These are phyloP conservation scores for Fusarium nematophilum DNA, from an alignment of 2,329 filamentous ascomycete genomes.

Conservation along the genomic window DNA sequence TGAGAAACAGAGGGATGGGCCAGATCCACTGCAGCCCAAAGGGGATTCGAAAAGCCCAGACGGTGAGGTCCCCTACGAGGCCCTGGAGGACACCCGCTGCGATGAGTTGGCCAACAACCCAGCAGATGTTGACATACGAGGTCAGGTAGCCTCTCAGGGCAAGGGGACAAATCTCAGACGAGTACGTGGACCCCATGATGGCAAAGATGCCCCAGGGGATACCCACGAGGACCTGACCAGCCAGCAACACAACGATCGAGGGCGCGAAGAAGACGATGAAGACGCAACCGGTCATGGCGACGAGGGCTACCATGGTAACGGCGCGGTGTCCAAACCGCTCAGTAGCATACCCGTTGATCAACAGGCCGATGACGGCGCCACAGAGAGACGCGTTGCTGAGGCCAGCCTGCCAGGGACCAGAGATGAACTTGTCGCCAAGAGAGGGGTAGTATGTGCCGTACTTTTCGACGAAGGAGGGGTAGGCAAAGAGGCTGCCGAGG, in stretches of 20 bases:
- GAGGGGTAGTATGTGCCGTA: no score
- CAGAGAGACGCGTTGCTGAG: not conserved
- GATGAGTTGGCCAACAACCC: conserved; percentile 55
- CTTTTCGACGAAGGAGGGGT: no score
- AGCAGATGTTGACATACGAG: conserved; percentile 50
- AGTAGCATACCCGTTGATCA: conserved; percentile 33
- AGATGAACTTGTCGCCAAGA: not conserved
- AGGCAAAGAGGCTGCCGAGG: conserved; percentile 46
- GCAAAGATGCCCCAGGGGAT: conserved; percentile 71
- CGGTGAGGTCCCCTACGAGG: conserved; percentile 50
- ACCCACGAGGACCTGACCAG: conserved; percentile 58
- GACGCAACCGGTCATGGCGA: conserved; percentile 48
- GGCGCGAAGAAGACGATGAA: conserved; percentile 65
- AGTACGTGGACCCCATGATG: conserved; percentile 49
- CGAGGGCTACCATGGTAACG: conserved; percentile 48
- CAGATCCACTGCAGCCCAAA: conserved; percentile 60
- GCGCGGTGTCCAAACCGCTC: conserved; percentile 46
- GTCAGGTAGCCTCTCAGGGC: conserved; percentile 11
- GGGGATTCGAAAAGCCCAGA: conserved; percentile 57
- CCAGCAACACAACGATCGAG: no score
- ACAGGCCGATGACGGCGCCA: conserved; percentile 2
- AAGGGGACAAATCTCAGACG: conserved; percentile 15
- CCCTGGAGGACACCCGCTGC: conserved; percentile 53
- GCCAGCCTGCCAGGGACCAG: not conserved
- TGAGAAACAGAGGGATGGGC: conserved; percentile 53